These are phyloP conservation scores for Globisporangium canariense DNA, from an alignment of 352 stramenopile species.

Conservation along the genomic window DNA sequence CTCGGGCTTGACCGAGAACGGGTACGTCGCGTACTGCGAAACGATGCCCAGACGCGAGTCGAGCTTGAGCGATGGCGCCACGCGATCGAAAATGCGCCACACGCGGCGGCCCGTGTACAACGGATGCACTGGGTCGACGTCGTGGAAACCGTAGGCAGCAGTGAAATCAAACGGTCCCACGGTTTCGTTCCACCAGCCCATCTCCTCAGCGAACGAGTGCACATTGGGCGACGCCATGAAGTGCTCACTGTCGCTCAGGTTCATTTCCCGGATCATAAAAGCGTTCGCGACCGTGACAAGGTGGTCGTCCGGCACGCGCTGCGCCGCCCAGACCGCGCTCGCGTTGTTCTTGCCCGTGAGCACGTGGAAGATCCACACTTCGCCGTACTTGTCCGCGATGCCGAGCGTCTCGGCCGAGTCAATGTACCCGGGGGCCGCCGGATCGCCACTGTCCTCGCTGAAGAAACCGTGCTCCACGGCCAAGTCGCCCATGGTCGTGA, in stretches of 20 bases:
- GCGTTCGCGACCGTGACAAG: constrained; percentile 90
- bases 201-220: constrained; percentile 74
- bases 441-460: constrained; percentile 83
- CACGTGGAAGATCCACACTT: constrained; percentile 95
- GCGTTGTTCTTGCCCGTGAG: constrained; percentile 85
- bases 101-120: constrained; percentile 81
- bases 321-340: constrained; percentile 90
- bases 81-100: constrained; percentile 85
- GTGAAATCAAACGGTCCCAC: constrained; percentile 49
- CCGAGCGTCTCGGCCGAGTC: constrained; percentile 84
- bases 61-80: constrained; percentile 76
- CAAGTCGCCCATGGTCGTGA: constrained; percentile 90
- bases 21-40: constrained; percentile 75
- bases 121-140: constrained; percentile 53
- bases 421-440: constrained; percentile 45
- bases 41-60: constrained; percentile 58
- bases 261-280: constrained; percentile 91
- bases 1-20: constrained; percentile 89
- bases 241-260: constrained; percentile 66
- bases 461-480: constrained; percentile 93
- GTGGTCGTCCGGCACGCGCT: constrained; percentile 89
- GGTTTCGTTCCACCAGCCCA: constrained; percentile 79
- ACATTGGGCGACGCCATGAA: constrained; percentile 90
- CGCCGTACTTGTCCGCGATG: constrained; percentile 81
- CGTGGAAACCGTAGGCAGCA: constrained; percentile 16